Base-by-base conservation (phyloP, 2,329 filamentous ascomycete genomes). In the Cytospora mali region DNA sequence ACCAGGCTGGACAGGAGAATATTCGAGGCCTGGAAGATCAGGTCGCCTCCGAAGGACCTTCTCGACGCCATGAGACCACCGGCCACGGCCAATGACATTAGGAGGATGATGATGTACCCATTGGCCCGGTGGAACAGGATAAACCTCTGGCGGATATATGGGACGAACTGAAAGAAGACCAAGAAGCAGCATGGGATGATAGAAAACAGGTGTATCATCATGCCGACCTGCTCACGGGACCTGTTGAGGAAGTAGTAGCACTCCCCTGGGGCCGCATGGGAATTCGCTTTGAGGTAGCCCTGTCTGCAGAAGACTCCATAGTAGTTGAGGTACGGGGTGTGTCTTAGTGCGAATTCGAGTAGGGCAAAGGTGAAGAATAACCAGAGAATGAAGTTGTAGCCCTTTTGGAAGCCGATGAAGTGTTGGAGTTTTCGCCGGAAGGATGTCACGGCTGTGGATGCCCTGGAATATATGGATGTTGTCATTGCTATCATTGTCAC, bases 111-210 rank as follows among this genome's bases (percentile, higher is more conserved):
- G 5, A 82, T 39, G 64, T 88, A 88, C 1, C 87, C 87, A 58
- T 81, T 85, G 61, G 89, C 77, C 0, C 86, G 81, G 69, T 90
- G 87, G 25, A 88, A 70, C 2, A 83, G 63, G 1, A 85, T 73
- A 57, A 74, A 68, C 66, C 77, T 81, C 66, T 84, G 77, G 1
- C 80, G 75, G 31, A 82, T 72, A 4, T 70, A 66, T 0, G 82
- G 82, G 2, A 82, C 69, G 66, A 84, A 84, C 71, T 84, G 82
- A 25, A 81, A 71, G 56, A 76, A 73, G 6, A 74, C 76, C 4
- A 84, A 73, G 2, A 83, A 65, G 7, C 72, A 71, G 2, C 75
- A 80, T 0, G 81, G 81, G 3, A 84, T 69, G n/a, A 83, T 75
- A 14, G 72, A 68, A 4, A 69, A 74, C 3, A 84, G 70, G 63